These are phyloP conservation scores for Aureobasidium subglaciale DNA, from an alignment of 2,329 filamentous ascomycete genomes.

Conservation along the genomic window DNA sequence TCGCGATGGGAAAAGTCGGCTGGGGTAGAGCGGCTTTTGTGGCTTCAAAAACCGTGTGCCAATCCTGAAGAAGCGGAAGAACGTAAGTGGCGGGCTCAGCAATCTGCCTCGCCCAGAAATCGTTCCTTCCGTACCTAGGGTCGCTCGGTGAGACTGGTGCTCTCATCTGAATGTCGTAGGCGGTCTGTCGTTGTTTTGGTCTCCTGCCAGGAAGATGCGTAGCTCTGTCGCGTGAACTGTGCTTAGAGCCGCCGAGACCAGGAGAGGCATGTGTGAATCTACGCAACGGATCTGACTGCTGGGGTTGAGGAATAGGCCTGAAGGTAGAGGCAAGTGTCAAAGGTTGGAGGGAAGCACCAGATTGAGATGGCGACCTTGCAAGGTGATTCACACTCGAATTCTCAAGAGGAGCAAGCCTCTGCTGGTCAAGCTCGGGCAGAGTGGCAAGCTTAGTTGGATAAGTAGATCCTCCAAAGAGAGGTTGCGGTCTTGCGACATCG, in stretches of 20 bases:
- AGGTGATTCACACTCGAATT: neutral
- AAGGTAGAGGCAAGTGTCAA: neutral
- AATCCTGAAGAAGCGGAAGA: neutral
- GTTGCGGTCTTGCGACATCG: neutral
- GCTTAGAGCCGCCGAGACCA: neutral
- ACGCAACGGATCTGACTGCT: too few species aligned
- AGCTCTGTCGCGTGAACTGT: neutral
- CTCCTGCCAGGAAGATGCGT: neutral
- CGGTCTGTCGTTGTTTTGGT: neutral
- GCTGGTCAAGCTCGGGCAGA: neutral
- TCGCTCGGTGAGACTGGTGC: neutral
- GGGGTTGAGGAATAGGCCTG: neutral
- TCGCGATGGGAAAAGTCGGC: neutral
- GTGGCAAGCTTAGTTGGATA: neutral
- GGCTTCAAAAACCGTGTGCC: neutral
- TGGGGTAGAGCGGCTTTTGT: neutral
- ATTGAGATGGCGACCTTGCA: neutral
- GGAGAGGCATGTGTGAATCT: too few species aligned
- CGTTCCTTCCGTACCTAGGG: neutral
- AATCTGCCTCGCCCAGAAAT: slow-evolving; percentile 2
- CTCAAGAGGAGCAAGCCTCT: neutral
- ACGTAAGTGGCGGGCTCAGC: neutral
- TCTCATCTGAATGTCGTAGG: neutral
- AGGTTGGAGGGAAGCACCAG: neutral
- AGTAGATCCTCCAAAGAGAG: neutral